These are phyloP conservation scores for Prunus mume DNA, from an alignment of 306 rosid genomes.

Conservation along the genomic window DNA sequence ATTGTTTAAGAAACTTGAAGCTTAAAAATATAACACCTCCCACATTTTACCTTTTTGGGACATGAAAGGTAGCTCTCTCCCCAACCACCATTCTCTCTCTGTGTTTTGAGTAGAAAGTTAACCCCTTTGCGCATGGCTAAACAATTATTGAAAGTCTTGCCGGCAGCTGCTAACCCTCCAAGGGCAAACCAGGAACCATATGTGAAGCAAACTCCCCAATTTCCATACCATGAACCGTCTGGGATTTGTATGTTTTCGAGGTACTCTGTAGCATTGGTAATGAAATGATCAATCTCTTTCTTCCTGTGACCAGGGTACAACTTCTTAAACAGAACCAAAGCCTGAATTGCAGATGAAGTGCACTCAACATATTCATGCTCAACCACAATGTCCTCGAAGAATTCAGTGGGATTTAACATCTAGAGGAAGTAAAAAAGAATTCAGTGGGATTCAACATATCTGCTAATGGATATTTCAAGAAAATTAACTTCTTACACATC, in stretches of 20 bases:
- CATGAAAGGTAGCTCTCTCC: conserved; percentile 65
- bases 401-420: conserved; percentile 7
- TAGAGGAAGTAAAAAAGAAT: neutral
- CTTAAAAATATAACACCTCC: neutral
- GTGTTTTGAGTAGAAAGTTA: conserved; percentile 42
- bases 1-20: neutral
- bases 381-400: conserved; percentile 1
- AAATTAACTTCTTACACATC: no score
- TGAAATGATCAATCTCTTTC: no score
- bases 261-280: neutral
- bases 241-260: neutral
- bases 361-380: conserved; percentile 15
- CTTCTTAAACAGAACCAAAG: no score
- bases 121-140: conserved; percentile 23
- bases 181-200: no score
- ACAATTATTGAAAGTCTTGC: no score
- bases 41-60: conserved; percentile 34
- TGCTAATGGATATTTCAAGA: no score
- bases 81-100: conserved; percentile 67
- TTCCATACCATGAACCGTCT: conserved; percentile 17
- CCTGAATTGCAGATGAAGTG: neutral
- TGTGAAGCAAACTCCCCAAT: no score
- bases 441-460: neutral
- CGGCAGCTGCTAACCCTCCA: no score
- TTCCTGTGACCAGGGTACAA: no score